These are phyloP conservation scores for Globisporangium parvum DNA, from an alignment of 352 stramenopile species.

Conservation along the genomic window DNA sequence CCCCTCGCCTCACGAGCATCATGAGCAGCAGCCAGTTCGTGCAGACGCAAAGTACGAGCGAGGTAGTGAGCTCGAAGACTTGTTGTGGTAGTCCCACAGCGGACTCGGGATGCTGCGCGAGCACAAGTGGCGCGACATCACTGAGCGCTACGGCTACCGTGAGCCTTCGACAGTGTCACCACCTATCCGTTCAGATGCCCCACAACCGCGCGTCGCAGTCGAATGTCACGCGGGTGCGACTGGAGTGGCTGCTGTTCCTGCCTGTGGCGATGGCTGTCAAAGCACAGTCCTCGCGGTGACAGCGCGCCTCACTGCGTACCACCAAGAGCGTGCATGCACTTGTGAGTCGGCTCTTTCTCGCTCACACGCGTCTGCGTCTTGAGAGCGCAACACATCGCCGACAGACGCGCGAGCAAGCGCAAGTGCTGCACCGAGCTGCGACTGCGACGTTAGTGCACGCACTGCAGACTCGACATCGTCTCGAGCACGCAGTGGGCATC, in stretches of 20 bases:
- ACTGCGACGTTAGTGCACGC: slow-evolving; percentile 16
- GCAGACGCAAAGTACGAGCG: too few relatives aligned
- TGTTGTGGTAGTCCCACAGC: slow-evolving; percentile 44
- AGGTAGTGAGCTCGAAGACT: slow-evolving; percentile 29
- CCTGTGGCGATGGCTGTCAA: neutral
- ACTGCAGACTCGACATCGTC: slow-evolving; percentile 20
- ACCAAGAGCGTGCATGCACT: neutral
- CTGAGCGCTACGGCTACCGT: slow-evolving; percentile 21
- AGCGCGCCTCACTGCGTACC: slow-evolving; percentile 4
- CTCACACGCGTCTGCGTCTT: slow-evolving; percentile 2
- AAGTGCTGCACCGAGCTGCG: slow-evolving; percentile 3
- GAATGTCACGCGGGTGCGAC: neutral
- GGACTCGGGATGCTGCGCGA: slow-evolving; percentile 43
- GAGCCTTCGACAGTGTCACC: neutral
- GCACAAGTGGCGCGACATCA: slow-evolving; percentile 33
- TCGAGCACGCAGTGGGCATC: slow-evolving; percentile 11
- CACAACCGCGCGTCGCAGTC: neutral
- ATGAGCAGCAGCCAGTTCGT: too few relatives aligned
- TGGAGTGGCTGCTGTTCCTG: neutral
- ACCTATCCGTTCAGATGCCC: neutral
- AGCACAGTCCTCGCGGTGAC: neutral
- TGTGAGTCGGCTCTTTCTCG: slow-evolving; percentile 5
- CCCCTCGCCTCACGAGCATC: too few relatives aligned
- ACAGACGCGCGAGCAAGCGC: neutral
- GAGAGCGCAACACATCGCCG: neutral